Evolutionary conservation across 2,329 filamentous ascomycete species (phyloP).

Genomic region (Aspergillus texensis): DNA sequence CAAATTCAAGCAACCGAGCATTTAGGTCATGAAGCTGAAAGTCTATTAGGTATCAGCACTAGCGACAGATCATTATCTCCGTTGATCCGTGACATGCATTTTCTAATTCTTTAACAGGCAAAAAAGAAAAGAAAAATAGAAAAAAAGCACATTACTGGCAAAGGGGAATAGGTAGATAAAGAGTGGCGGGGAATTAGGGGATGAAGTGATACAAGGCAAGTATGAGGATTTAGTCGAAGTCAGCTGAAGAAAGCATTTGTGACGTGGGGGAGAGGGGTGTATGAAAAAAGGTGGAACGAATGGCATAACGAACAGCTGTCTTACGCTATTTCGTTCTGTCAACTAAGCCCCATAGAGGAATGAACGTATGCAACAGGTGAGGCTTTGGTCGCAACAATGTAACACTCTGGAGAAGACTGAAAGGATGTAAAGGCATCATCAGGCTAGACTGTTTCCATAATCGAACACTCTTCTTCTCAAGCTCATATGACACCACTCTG

Average conservation of each 20-base stretch:
- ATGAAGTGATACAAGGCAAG: not conserved
- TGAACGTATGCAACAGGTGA: not conserved
- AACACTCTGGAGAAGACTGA: not conserved
- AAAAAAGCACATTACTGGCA: not conserved
- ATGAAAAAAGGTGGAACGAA: not conserved
- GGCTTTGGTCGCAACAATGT: not conserved
- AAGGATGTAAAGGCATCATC: not conserved
- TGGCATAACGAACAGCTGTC: not conserved
- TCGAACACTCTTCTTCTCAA: not conserved
- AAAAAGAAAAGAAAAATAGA: slow-evolving; percentile 6
- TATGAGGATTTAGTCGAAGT: not conserved
- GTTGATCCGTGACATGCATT: slow-evolving; percentile 29
- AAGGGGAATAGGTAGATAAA: not conserved
- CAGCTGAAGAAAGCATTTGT: not conserved
- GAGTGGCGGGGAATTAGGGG: not conserved
- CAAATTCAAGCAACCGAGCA: slow-evolving; percentile 17
- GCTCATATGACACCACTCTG: not conserved
- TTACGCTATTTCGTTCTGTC: not conserved
- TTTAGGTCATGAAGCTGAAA: slow-evolving; percentile 27
- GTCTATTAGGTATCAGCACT: slow-evolving; percentile 36
- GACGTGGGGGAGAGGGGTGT: too few species aligned
- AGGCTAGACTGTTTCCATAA: not conserved
- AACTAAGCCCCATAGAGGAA: not conserved
- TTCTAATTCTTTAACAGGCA: slow-evolving; percentile 27
- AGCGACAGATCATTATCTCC: slow-evolving; percentile 31